These are phyloP conservation scores for Chloris gayana DNA, from an alignment of 176 grass and related monocot genomes.

Conservation along the genomic window DNA sequence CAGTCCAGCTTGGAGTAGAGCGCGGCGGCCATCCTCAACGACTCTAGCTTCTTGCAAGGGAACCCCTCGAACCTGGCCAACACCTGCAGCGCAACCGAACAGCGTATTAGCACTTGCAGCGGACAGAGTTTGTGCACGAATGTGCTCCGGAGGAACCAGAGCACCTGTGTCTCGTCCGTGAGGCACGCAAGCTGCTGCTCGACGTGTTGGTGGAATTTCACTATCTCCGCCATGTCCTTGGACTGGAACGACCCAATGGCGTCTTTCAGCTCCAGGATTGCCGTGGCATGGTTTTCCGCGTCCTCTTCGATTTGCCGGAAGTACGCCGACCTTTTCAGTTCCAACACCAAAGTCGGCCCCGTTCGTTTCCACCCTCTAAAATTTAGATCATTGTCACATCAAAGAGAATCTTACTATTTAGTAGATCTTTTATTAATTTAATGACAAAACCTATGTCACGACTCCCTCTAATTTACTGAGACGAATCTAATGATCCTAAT, in stretches of 20 bases:
- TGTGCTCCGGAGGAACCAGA: not conserved
- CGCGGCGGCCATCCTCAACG: constrained; percentile 54
- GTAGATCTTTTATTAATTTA: too few relatives aligned
- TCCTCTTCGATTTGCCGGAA: constrained; percentile 74
- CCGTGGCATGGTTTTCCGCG: constrained; percentile 49
- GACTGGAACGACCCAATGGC: constrained; percentile 51
- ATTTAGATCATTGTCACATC: too few relatives aligned
- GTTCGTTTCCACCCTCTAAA: too few relatives aligned
- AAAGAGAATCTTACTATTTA: too few relatives aligned
- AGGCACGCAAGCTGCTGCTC: constrained; percentile 54
- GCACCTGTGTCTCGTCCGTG: constrained; percentile 75
- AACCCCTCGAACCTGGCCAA: constrained; percentile 67
- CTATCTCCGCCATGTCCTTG: constrained; percentile 58
- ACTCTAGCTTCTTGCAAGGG: constrained; percentile 66
- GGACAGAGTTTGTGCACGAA: not conserved
- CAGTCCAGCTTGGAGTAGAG: constrained; percentile 60
- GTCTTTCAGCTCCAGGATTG: constrained; percentile 55
- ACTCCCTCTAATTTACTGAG: too few relatives aligned
- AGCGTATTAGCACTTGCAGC: not conserved
- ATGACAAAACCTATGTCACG: too few relatives aligned
- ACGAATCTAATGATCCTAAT: too few relatives aligned
- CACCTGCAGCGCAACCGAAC: constrained; percentile 37
- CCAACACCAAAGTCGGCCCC: too few relatives aligned
- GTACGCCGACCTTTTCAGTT: constrained; percentile 56
- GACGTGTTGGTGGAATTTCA: constrained; percentile 50